Base-by-base conservation (phyloP, 495 filamentous ascomycete genomes). In the Astrocystis sublimbata region DNA sequence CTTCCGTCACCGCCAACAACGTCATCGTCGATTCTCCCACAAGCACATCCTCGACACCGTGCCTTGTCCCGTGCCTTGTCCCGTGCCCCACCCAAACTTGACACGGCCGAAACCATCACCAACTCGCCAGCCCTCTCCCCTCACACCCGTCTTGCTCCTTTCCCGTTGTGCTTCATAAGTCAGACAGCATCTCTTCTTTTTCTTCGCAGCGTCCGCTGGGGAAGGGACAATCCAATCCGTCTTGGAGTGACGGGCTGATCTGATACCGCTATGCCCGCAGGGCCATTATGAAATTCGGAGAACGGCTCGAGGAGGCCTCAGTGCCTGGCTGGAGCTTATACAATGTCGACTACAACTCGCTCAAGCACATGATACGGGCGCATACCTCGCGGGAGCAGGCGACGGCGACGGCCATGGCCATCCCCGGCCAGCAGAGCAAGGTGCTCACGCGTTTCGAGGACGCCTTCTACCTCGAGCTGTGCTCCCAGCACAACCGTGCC, bases 291-390 rank as follows among this genome's bases (percentile, higher is more conserved):
- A 89, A 90, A 78, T 90, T 86, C 81, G 87, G 87, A 9, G 79
- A 88, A 54, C 86, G 83, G 46, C 79, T 90, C 33, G 75, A 78
- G 59, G 78, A 82, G 71, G 73, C 81, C 60, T 85, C 82, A 13
- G 82, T 86, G 61, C 82, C 82, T 17, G 78, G 80, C 62, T 86
- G 83, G 83, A 69, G 64, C 62, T 46, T 75, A 15, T 67, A 89
- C 69, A 92, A 92, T 72, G 81, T 92, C 69, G 88, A 91, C 73
- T 92, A 92, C 72, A 88, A 90, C 65, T 86, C 87, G 54, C 76
- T 92, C 52, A 92, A 92, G 74, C 82, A 85, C 64, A 71, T 88
- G 66, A 90, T 92, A 76, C 91, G 90, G 73, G 78, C 77, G 52
- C 79, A 88, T 68, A 92, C 89, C 0, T 86, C 85, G 19, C 78